A percentile compares a stretch with the other conserved stretches of the same genome.
Evolutionary conservation across 73 alveolate genomes (phyloP).

Genomic region (Stentor roeselii): DNA sequence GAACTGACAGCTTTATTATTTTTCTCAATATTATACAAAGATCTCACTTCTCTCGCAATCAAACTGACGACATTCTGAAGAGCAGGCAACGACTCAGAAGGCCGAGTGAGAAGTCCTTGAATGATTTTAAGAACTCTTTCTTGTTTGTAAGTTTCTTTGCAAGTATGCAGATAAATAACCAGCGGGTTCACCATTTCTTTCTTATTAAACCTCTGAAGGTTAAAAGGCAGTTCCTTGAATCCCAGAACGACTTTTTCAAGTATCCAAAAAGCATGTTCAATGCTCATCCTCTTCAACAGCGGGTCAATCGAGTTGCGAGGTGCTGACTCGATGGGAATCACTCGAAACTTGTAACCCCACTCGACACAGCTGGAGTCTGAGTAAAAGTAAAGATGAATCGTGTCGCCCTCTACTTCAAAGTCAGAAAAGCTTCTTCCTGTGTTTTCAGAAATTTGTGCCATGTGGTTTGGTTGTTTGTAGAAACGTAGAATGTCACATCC

Average conservation of each 20-base stretch:
- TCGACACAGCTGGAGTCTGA: slow-evolving; percentile 31
- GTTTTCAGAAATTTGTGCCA: slow-evolving; percentile 20
- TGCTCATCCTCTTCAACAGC: slow-evolving; percentile 15
- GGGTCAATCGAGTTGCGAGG: slow-evolving; percentile 1
- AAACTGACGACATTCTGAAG: slow-evolving; percentile 19
- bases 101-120: background rate
- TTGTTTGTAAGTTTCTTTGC: slow-evolving; percentile 19
- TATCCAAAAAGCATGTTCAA: slow-evolving; percentile 30
- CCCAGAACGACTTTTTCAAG: slow-evolving; percentile 23
- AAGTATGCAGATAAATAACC: background rate
- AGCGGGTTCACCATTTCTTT: slow-evolving; percentile 7
- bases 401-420: slow-evolving; percentile 35
- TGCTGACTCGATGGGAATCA: slow-evolving; percentile 28
- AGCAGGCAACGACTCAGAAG: background rate
- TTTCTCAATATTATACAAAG: slow-evolving; percentile 11
- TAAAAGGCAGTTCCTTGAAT: slow-evolving; percentile 13
- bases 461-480: slow-evolving; percentile 18
- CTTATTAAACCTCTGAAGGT: background rate
- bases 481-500: slow-evolving; percentile 23
- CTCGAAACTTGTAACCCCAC: slow-evolving; percentile 32
- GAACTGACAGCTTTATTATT: background rate
- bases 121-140: background rate
- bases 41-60: background rate
- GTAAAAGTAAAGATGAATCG: slow-evolving; percentile 6
- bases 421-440: slow-evolving; percentile 29